phyloP scores from a whole-genome alignment of 164 flowering plant genomes.

The Macadamia tetraphylla region DNA sequence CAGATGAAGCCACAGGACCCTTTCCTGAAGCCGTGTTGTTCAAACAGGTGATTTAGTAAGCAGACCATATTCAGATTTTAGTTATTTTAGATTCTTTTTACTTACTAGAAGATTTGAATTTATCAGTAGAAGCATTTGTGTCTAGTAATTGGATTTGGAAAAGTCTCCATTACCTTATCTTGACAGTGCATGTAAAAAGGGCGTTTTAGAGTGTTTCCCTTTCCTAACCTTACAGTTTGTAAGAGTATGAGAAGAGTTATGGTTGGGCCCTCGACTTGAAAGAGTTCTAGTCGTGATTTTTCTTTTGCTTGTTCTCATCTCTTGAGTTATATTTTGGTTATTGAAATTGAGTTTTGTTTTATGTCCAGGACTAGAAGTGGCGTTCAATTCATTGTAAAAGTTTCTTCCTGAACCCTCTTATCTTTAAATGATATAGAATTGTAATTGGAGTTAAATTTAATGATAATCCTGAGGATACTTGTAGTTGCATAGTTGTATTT shows the following conservation, averaged over 20 bases:
- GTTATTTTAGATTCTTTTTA: background rate
- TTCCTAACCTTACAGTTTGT: no score
- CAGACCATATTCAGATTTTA: background rate
- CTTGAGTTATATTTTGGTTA: background rate
- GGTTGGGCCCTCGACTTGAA: no score
- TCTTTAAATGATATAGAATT: no score
- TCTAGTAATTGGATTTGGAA: no score
- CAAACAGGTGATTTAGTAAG: conserved; percentile 48
- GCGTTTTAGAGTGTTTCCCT: no score
- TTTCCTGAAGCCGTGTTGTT: conserved; percentile 91
- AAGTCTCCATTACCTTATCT: no score
- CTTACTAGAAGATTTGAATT: background rate
- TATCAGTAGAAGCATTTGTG: background rate
- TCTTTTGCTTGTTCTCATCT: background rate
- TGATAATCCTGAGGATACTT: no score
- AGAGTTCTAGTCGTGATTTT: background rate
- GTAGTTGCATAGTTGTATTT: background rate
- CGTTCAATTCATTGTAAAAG: background rate
- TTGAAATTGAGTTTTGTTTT: background rate
- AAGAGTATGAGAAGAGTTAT: no score
- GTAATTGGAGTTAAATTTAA: no score
- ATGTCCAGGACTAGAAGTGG: background rate
- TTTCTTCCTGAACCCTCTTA: no score
- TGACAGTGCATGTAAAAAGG: no score
- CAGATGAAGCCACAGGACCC: conserved; percentile 67